Base-by-base conservation (phyloP, 768 basidiomycete species). In the Pleurotus cornucopiae region DNA sequence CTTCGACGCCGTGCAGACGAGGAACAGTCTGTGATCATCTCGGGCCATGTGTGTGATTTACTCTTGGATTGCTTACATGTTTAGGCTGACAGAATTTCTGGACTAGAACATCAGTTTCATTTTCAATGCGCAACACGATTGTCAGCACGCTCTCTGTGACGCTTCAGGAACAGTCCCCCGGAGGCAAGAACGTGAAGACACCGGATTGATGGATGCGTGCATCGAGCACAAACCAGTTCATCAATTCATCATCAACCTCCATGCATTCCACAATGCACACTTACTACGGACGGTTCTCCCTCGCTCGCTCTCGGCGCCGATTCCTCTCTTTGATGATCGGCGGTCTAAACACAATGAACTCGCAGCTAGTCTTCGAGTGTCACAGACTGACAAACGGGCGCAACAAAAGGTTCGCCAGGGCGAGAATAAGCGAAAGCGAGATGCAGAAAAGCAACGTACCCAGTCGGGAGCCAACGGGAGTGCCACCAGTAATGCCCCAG, bases 251-350 rank as follows among this genome's bases (percentile, higher is more conserved):
- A 56, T 70, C 43, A 70, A 70, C 39, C 60, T 60, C 6, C 61
- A 65, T 49, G 63, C 63, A 0, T 53, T 69, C 1, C 69, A 71
- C 58, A 70, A 70, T 55, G 59, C 63, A 1, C 55, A 48, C 7
- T 48, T 64, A 1, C 46, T 67, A 6, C 57, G 62, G 21, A 23
- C 18, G 18, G 18, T 18, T 18, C 18, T 18, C 18, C 18, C 18
- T 18, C 18, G 18, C 18, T 18, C 18, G 18, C 18, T 18, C 18
- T 18, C 18, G 18, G 18, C 18, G 18, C 18, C 18, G 18, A 18
- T 18, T 18, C 18, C 18, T 18, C 18, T 18, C 18, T 18, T 18
- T 18, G 18, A 18, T 18, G 18, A 18, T 18, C 18, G 18, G 18
- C 18, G 18, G 18, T 18, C 18, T 18, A 18, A 18, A 18, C 18